Conservation (phyloP, 805 yeast genomes). For the Kregervanrija fluxuum region DNA sequence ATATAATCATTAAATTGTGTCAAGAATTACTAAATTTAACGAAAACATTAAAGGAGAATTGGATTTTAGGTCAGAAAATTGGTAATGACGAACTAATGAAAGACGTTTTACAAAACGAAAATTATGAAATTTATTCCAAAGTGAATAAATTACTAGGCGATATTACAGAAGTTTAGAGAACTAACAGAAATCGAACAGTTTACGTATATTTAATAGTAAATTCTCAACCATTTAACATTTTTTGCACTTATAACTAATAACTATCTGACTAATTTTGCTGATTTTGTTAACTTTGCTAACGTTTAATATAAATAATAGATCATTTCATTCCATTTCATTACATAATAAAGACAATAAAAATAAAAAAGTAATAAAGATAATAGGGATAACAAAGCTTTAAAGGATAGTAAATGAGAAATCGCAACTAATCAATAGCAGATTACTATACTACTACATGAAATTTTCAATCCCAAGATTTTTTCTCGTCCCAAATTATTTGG, state of each 20-base stretch:
- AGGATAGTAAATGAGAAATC: background rate
- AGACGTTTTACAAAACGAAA: slow-evolving; percentile 15
- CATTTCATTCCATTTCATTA: slow-evolving; percentile 1
- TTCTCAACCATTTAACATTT: background rate
- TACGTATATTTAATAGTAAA: too few relatives aligned
- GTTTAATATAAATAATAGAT: too few relatives aligned
- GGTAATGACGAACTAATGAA: slow-evolving; percentile 17
- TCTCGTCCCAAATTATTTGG: slow-evolving; percentile 34
- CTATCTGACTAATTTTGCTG: too few relatives aligned
- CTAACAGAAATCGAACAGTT: background rate
- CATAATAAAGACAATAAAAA: background rate
- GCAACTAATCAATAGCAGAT: background rate
- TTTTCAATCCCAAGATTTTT: background rate
- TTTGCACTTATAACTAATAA: too few relatives aligned
- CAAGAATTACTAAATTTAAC: slow-evolving; percentile 47
- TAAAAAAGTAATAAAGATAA: background rate
- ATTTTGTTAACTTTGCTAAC: too few relatives aligned
- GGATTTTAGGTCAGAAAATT: slow-evolving; percentile 51
- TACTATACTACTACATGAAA: background rate
- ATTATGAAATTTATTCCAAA: slow-evolving; percentile 25
- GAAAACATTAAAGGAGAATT: slow-evolving; percentile 43
- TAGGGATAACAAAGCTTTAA: background rate
- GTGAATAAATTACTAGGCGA: slow-evolving; percentile 30
- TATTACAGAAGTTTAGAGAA: slow-evolving; percentile 15
- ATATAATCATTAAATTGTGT: slow-evolving; percentile 42